Evolutionary conservation across 352 stramenopile species (phyloP), one percentile per base, ranked within the genome.

Genomic region (Globisporangium alternatum): DNA sequence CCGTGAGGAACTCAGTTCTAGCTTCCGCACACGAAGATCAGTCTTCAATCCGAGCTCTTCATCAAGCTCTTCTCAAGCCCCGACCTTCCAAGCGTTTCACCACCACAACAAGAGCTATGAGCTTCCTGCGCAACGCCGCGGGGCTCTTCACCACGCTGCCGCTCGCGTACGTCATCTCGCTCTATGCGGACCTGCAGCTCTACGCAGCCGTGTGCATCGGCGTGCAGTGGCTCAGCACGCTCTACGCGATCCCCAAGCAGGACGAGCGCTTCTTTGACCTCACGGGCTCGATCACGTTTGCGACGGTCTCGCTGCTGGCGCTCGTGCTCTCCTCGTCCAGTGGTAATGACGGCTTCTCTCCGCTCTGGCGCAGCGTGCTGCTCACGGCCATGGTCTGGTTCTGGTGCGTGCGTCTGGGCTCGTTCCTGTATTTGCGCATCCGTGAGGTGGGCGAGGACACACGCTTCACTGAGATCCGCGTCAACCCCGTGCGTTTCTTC

Each of bases 191-290:
- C 19, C 64, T 90, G 56, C 64, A 86, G 59, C 67, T 77, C 25
- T 89, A 87, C 51, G 81, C 77, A 2, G 66, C 53, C 15, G 66
- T 88, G 31, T 73, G 77, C 22, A 69, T 93, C 66, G 76, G 72
- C 13, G 68, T 89, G 39, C 83, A 91, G 43, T 90, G 82, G 82
- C 51, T 89, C 47, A 82, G 77, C 9, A 78, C 76, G n/a, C 43
- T 91, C 33, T 81, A 91, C 68, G 81, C 79, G 19, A 71, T 93
- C 31, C 85, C 85, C 30, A 77, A 76, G 43, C 71, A 91, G 41
- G 79, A 86, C 60, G 88, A 96, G 67, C 85, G 72, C 19, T 91
- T 86, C 65, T 95, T 93, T 66, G 88, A 96, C 66, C 69, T 95
- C 54, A 94, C 85, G 19, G 88, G 88, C 49, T 81, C 87, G n/a